Base-by-base conservation (phyloP, 2,329 filamentous ascomycete species). In the Aspergillus tubingensis region DNA sequence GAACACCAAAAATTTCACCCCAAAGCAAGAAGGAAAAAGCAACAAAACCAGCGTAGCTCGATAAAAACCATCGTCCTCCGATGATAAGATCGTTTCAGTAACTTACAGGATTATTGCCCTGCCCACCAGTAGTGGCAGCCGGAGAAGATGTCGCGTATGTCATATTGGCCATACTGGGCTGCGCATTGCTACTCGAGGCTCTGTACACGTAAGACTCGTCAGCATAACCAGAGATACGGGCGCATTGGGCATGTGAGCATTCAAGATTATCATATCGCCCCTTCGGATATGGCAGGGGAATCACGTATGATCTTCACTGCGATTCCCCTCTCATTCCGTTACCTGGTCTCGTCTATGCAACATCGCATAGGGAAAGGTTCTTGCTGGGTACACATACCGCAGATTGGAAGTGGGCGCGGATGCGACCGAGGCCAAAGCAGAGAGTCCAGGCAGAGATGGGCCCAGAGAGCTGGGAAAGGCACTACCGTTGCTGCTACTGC, bases 71-170 rank as follows among this genome's bases (percentile, higher is more conserved):
- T 19, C n/a, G 41, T 15, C 27, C 13, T n/a, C 51, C 49, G 21
- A 8, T 15, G 51, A 54, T 38, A 54, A 49, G 19, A 19, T 19
- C 3, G 50, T 15, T 32, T 23, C 5, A 3, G 55, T 11, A 19
- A 79, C 78, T 78, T 68, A 80, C 76, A 57, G 77, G 77, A 64
- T 72, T 76, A 63, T 74, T 79, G 64, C 83, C 84, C 72, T 87
- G 85, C 56, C 87, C 87, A 65, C 85, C 86, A 63, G 86, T 84
- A 43, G 87, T 88, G 43, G 85, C 85, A 62, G 86, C 86, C 51
- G 87, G 86, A 49, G 87, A 87, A 65, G 86, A 85, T 65, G 85
- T 87, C 68, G 85, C 82, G 74, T 85, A 86, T 67, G 81, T 85
- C 81, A 86, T 84, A 74, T 77, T 83, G 70, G 80, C 83, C 81